These are phyloP conservation scores for Apiotrichum akiyoshidainum DNA, from an alignment of 1,284 basidiomycete genomes.

Conservation along the genomic window DNA sequence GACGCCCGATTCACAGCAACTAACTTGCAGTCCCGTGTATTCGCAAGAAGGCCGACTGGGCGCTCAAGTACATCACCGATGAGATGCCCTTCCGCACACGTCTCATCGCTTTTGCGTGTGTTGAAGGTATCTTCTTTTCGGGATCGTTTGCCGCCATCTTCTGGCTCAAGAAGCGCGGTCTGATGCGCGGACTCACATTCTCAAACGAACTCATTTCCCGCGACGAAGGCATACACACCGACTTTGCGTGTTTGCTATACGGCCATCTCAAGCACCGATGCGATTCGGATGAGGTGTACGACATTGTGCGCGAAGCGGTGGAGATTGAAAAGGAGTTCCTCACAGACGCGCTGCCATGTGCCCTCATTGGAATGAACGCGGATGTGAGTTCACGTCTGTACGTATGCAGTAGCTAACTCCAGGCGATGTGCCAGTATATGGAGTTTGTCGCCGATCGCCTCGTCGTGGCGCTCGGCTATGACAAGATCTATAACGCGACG, in stretches of 20 bases:
- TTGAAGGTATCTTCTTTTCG: constrained; percentile 97
- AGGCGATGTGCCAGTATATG: constrained; percentile 86
- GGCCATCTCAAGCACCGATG: constrained; percentile 68
- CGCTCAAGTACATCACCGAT: constrained; percentile 84
- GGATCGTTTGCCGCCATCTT: constrained; percentile 94
- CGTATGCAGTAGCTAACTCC: constrained; percentile 60
- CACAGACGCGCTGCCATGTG: constrained; percentile 57
- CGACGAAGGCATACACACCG: constrained; percentile 96
- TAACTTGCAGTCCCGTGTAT: constrained; percentile 57
- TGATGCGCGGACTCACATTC: constrained; percentile 95
- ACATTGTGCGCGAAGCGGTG: constrained; percentile 77
- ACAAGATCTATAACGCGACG: constrained; percentile 67
- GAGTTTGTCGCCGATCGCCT: constrained; percentile 91
- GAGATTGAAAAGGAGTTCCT: constrained; percentile 76
- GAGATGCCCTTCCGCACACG: constrained; percentile 72
- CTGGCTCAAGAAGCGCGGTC: constrained; percentile 97
- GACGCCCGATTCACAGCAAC: no score
- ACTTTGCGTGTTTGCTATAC: constrained; percentile 66
- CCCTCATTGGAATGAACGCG: constrained; percentile 56
- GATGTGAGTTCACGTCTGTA: constrained; percentile 51
- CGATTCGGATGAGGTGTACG: constrained; percentile 67
- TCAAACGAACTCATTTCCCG: constrained; percentile 94
- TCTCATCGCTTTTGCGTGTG: constrained; percentile 88
- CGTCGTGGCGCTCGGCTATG: constrained; percentile 73
- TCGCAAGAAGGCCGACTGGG: constrained; percentile 88